phyloP scores from a whole-genome alignment of 2,329 filamentous ascomycete genomes.

The Lachnum nothofagi region DNA sequence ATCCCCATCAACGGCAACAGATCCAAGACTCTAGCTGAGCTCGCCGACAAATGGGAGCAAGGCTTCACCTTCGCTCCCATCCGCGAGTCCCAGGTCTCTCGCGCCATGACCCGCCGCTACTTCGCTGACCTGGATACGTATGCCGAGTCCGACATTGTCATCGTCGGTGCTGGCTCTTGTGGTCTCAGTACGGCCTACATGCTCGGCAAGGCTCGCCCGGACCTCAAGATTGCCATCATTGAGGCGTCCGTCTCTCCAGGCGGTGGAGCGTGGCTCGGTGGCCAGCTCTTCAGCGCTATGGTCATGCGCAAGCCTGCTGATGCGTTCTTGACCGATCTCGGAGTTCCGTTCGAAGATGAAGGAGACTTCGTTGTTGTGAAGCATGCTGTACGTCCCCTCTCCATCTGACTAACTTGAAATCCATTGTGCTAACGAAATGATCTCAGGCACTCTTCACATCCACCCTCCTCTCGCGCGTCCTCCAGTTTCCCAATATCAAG shows the following conservation, averaged over 20 bases:
- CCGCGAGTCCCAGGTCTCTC: conserved; percentile 85
- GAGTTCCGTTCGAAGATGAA: conserved; percentile 82
- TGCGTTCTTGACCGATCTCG: conserved; percentile 73
- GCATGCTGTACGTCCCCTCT: conserved; percentile 69
- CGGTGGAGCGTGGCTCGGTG: conserved; percentile 87
- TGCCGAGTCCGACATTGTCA: conserved; percentile 90
- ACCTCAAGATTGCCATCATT: conserved; percentile 86
- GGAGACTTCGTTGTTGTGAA: conserved; percentile 87
- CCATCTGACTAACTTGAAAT: no score
- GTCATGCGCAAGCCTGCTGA: conserved; percentile 91
- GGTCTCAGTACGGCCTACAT: conserved; percentile 81
- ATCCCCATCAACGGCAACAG: conserved; percentile 41
- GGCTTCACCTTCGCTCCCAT: conserved; percentile 77
- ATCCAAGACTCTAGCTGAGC: conserved; percentile 48
- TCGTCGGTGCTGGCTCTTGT: conserved; percentile 84
- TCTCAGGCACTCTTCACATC: conserved; percentile 72
- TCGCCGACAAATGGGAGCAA: conserved; percentile 70
- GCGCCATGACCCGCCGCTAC: conserved; percentile 91
- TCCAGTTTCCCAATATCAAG: conserved; percentile 85
- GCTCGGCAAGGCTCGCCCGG: conserved; percentile 75
- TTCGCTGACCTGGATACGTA: conserved; percentile 84
- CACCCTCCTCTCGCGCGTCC: conserved; percentile 76
- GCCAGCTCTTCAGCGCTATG: conserved; percentile 93
- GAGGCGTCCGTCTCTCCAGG: conserved; percentile 84
- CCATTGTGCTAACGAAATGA: neutral